Conservation (phyloP, 345 rosid species). For the Rhodamnia argentea region DNA sequence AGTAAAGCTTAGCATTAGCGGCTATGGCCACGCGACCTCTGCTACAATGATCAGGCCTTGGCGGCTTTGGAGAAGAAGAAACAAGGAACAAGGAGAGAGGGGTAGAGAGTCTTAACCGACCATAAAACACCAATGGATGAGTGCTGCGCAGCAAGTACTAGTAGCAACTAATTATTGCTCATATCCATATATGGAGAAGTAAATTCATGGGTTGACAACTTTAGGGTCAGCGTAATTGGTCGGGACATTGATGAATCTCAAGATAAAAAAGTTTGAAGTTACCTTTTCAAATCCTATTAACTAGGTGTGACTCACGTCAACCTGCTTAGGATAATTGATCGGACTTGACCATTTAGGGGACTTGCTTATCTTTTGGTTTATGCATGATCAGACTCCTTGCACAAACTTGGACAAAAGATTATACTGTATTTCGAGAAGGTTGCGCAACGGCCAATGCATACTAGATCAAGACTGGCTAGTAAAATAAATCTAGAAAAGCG, state of each 20-base stretch:
- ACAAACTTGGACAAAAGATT: too few species aligned
- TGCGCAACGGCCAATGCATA: too few species aligned
- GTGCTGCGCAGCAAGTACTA: background rate
- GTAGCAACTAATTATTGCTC: background rate
- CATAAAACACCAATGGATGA: background rate
- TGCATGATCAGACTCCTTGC: background rate
- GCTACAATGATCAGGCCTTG: too few species aligned
- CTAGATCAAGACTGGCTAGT: background rate
- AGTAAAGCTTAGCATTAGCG: background rate
- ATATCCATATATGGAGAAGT: background rate
- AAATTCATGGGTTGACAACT: too few species aligned
- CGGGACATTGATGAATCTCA: background rate
- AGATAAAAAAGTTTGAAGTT: background rate
- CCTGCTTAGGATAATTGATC: too few species aligned
- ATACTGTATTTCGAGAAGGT: background rate
- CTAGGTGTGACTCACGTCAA: background rate
- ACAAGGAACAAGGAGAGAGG: too few species aligned
- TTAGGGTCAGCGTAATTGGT: too few species aligned
- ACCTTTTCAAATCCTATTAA: background rate
- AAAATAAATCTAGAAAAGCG: background rate
- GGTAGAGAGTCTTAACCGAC: too few species aligned
- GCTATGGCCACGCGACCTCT: background rate
- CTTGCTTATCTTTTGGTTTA: background rate
- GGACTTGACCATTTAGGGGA: too few species aligned
- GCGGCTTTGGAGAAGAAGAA: too few species aligned